Base-by-base conservation (phyloP, 345 rosid species). In the Viola odorata region DNA sequence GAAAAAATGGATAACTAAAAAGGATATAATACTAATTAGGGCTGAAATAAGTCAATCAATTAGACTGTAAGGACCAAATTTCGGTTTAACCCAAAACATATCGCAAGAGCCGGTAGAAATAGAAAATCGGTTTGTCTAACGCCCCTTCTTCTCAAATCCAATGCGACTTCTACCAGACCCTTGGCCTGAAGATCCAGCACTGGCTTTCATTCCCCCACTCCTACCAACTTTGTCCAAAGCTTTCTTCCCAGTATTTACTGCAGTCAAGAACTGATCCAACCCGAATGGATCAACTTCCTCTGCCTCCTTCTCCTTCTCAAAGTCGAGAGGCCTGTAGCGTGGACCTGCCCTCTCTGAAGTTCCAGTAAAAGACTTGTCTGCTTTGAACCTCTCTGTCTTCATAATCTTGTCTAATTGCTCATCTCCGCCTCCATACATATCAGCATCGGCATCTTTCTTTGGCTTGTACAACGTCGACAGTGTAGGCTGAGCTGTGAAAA, bases 241-340 rank as follows among this genome's bases (percentile, higher is more conserved):
- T 58, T 89, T 91, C 85, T 91, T 91, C 39, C 91, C 91, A 70
- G 78, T 80, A 75, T 81, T 90, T 55, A 92, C 85, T 68, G 84
- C 96, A 9, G 82, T 76, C 80, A 86, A 85, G 76, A 81, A 90
- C 80, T 79, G 81, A 70, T 85, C 98, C 57, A 89, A 73, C 61
- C 97, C 98, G 10, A 85, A 92, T 17, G 98, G 99, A 89, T 90
- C 98, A 12, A 86, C 81, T 70, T 89, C 97, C 55, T 87, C 95
- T 38, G 63, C 88, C 62, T 85, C 96, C 79, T n/a, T n/a, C n/a
- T n/a, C n/a, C n/a, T 86, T 83, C 63, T 84, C 96, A 69, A 92
- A 89, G 76, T 89, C 96, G 37, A 94, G 85, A 0, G 95, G 99
- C 64, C 90, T 75, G 47, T 86, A 95, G 50, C 96, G 80, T 37